Evolutionary conservation across 108 stramenopile genomes (phyloP).

Genomic region (Ochromonas danica): DNA sequence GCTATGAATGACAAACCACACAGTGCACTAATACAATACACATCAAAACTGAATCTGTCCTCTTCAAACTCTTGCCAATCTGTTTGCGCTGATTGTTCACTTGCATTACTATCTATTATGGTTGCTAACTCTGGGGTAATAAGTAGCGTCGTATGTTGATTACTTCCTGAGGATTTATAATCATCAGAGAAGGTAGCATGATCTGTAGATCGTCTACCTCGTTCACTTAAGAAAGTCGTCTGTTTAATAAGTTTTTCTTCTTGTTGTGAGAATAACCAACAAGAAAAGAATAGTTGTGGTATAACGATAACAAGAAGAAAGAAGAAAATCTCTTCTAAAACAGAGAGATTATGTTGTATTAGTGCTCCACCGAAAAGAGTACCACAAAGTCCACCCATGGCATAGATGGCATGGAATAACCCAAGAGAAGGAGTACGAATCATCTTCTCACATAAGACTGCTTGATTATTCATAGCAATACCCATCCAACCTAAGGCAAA

Average conservation of each 20-base stretch:
- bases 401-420: constrained; percentile 17
- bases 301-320: neutral
- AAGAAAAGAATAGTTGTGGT: neutral
- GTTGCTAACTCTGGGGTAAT: neutral
- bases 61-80: neutral
- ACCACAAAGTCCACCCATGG: constrained; percentile 10
- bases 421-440: constrained; percentile 1
- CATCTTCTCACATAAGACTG: constrained; percentile 25
- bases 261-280: constrained; percentile 21
- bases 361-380: constrained; percentile 5
- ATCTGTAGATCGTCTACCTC: too few relatives aligned
- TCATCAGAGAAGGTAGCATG: neutral
- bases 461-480: constrained; percentile 12
- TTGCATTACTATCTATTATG: neutral
- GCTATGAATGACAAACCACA: neutral
- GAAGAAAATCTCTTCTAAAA: neutral
- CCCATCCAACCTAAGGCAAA: neutral
- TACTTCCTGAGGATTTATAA: neutral
- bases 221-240: neutral
- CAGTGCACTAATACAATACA: neutral
- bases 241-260: constrained; percentile 7
- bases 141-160: neutral
- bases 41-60: neutral
- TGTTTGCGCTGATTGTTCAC: neutral
- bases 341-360: neutral